Conservation (phyloP, 2,329 filamentous ascomycete species). For the Didymosphaeria variabile region DNA sequence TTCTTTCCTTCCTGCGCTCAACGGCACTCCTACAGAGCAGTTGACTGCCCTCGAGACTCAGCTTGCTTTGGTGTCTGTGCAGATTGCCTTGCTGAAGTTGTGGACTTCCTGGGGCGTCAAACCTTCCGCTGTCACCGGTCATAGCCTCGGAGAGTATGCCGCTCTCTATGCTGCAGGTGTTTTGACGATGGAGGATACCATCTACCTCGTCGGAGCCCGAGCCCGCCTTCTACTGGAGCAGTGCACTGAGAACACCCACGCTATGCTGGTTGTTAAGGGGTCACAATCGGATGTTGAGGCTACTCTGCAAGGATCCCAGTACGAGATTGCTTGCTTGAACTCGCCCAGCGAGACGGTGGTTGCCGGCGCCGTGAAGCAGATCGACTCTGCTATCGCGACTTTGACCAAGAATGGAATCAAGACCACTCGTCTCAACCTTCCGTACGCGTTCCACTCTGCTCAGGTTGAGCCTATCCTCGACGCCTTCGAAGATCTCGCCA, state of each 20-base stretch:
- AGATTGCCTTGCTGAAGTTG: conserved; percentile 62
- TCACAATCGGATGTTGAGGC: conserved; percentile 62
- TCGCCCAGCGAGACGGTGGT: conserved; percentile 78
- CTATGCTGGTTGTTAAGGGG: conserved; percentile 69
- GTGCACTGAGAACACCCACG: conserved; percentile 73
- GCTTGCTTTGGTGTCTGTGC: conserved; percentile 62
- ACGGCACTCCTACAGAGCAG: conserved; percentile 58
- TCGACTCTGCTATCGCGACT: conserved; percentile 61
- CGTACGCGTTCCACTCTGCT: conserved; percentile 73
- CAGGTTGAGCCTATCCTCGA: conserved; percentile 71
- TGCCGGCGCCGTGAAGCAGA: conserved; percentile 68
- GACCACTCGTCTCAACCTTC: conserved; percentile 68
- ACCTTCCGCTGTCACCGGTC: conserved; percentile 62
- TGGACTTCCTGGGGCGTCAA: conserved; percentile 63
- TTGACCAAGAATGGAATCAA: conserved; percentile 65
- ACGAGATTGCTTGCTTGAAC: conserved; percentile 78
- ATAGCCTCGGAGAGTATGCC: conserved; percentile 77
- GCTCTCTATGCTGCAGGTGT: conserved; percentile 76
- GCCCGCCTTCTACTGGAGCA: conserved; percentile 70
- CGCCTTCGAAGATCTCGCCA: conserved; percentile 65
- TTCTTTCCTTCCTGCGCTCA: conserved; percentile 60
- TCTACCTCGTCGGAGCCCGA: conserved; percentile 76
- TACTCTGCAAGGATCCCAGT: conserved; percentile 59
- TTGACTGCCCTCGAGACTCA: conserved; percentile 62
- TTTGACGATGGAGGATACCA: conserved; percentile 74